Base-by-base conservation (phyloP, 2,329 filamentous ascomycete species). In the Trichoderma sp. region DNA sequence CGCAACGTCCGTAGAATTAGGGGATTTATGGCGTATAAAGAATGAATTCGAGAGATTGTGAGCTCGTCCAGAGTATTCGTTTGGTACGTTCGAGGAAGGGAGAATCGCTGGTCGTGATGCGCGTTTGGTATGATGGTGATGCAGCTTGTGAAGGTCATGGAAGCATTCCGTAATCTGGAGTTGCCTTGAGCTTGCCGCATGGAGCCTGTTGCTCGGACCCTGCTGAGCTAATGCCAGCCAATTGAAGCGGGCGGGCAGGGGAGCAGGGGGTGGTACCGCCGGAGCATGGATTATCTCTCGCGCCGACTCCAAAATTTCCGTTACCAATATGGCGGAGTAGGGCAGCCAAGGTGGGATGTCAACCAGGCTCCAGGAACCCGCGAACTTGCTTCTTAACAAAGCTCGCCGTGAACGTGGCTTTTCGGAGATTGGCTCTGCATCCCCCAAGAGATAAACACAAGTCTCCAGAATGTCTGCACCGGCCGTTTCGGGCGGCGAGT, bases 381-480 rank as follows among this genome's bases (percentile, higher is more conserved):
- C 72, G 72, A 75, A 76, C 76, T 76, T 76, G 75, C 78, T 77
- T 53, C 72, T 57, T 39, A 69, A 71, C 77, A 75, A 62, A 78
- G 75, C 78, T 77, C 76, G 78, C 76, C 75, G 76, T 75, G 77
- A 76, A 76, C 77, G 75, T 73, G 75, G 73, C 74, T 71, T 73
- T 73, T 73, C 73, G 75, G 78, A 72, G 77, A 76, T 75, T 73
- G 74, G 63, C 34, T 62, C 17, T 69, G 39, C 34, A 69, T 69
- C 50, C 20, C 32, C 61, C 55, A 36, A n/a, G n/a, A 64, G 12
- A 65, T 47, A 68, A 70, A 72, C 20, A 81, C 74, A 70, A 86
- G 84, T 82, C 81, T 84, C 76, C 81, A 82, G 76, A 81, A 83
- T 83, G 81, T 82, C 85, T 82, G 82, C 85, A 76, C 77, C 81